A percentile compares a stretch with the other conserved stretches of the same genome.
Conservation (phyloP, 306 rosid genomes). For the Ormosia semicastrata region DNA sequence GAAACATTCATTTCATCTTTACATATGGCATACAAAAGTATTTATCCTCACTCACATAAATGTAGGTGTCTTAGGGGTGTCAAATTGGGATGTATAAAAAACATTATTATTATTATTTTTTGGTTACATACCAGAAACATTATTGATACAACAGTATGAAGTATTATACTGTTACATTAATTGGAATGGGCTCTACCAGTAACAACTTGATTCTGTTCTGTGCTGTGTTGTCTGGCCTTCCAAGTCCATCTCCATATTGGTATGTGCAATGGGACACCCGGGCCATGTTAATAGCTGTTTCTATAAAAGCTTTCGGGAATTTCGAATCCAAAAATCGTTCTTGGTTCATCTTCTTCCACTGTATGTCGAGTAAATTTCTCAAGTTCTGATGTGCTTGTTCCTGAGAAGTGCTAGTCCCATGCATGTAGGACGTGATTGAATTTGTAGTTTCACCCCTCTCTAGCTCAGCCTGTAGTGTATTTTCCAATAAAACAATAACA, state of each 20-base stretch:
- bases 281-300: conserved; percentile 32
- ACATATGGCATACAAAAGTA: too few relatives aligned
- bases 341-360: conserved; percentile 50
- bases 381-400: conserved; percentile 11
- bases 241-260: conserved; percentile 48
- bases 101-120: too few relatives aligned
- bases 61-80: too few relatives aligned
- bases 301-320: conserved; percentile 22
- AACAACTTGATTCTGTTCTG: conserved; percentile 20
- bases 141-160: too few relatives aligned
- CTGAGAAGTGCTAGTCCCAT: conserved; percentile 10
- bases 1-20: too few relatives aligned
- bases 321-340: not conserved
- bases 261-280: conserved; percentile 38
- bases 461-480: conserved; percentile 30
- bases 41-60: too few relatives aligned
- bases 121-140: too few relatives aligned
- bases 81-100: too few relatives aligned
- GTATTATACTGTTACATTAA: too few relatives aligned
- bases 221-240: conserved; percentile 29
- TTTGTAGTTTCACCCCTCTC: conserved; percentile 51
- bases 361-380: conserved; percentile 10
- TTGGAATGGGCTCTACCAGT: conserved; percentile 34
- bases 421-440: conserved; percentile 27
- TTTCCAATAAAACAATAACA: too few relatives aligned